These are phyloP conservation scores for Gillenia trifoliata DNA, from an alignment of 306 rosid species.

Conservation along the genomic window DNA sequence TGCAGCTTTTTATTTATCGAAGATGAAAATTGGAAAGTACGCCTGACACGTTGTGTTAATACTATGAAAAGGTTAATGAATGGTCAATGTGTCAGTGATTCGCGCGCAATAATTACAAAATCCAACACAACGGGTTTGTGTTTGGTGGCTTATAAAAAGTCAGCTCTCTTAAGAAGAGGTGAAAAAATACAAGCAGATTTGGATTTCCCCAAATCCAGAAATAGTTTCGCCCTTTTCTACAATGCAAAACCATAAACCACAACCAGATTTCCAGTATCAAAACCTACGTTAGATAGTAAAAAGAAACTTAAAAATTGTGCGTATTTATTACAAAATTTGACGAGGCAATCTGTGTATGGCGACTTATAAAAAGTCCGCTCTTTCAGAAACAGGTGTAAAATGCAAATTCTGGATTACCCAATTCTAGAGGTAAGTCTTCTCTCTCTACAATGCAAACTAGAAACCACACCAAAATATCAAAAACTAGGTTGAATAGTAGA, in stretches of 20 bases:
- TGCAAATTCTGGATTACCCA: not conserved
- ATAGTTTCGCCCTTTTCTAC: not conserved
- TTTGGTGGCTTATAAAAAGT: not conserved
- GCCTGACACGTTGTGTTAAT: not conserved
- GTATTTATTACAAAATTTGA: not conserved
- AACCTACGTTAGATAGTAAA: not conserved
- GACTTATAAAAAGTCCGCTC: not conserved
- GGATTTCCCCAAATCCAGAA: not conserved
- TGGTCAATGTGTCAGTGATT: not conserved
- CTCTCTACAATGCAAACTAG: not conserved
- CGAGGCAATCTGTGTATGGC: accelerated
- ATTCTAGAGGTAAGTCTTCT: too few relatives aligned
- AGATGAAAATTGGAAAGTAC: not conserved
- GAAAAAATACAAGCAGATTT: not conserved
- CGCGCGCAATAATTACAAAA: not conserved
- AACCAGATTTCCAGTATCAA: not conserved
- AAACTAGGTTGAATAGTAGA: not conserved
- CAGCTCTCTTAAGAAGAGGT: not conserved
- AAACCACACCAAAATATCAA: not conserved
- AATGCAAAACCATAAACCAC: not conserved
- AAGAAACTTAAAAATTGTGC: too few relatives aligned
- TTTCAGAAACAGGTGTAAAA: not conserved
- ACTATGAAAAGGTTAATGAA: not conserved
- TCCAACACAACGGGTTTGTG: accelerated
- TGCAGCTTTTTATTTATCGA: not conserved